These are phyloP conservation scores for Monilinia fructigena DNA, from an alignment of 2,329 filamentous ascomycete species.

Conservation along the genomic window DNA sequence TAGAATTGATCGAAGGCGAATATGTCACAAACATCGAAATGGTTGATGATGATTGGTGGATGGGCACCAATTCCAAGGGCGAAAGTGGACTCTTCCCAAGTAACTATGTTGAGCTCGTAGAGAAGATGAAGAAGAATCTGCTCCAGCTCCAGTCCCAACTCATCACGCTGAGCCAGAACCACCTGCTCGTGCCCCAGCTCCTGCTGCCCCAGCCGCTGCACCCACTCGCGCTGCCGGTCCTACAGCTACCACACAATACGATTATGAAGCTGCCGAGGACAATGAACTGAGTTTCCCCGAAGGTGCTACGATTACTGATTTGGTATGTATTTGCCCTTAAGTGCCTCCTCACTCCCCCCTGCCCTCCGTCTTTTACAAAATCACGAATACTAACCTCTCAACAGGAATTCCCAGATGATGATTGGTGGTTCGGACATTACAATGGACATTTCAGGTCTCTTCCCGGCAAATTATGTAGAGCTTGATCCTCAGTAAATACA, in stretches of 20 bases:
- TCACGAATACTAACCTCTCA: conserved; percentile 24
- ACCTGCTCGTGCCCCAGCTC: conserved; percentile 39
- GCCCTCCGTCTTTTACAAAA: neutral
- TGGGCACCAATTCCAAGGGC: conserved; percentile 82
- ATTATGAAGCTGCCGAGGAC: conserved; percentile 96
- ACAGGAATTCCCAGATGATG: conserved; percentile 93
- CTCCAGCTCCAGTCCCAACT: conserved; percentile 36
- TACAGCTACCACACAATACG: conserved; percentile 78
- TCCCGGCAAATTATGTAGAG: conserved; percentile 72
- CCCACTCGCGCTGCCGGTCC: conserved; percentile 17
- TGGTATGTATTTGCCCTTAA: conserved; percentile 55
- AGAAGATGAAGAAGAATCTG: conserved; percentile 54
- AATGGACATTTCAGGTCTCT: conserved; percentile 75
- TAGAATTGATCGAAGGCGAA: conserved; percentile 86
- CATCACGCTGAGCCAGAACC: conserved; percentile 31
- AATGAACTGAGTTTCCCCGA: conserved; percentile 88
- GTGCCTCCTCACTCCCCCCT: neutral
- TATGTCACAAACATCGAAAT: conserved; percentile 89
- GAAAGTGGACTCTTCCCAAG: conserved; percentile 91
- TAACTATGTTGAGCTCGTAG: conserved; percentile 90
- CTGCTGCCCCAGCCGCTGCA: conserved; percentile 56
- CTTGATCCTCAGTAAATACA: conserved; percentile 41
- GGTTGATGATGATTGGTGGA: conserved; percentile 99
- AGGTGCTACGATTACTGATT: conserved; percentile 73
- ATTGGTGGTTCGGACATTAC: conserved; percentile 89